These are phyloP conservation scores for Yarrowia sp. DNA, from an alignment of 805 yeast species.

Conservation along the genomic window DNA sequence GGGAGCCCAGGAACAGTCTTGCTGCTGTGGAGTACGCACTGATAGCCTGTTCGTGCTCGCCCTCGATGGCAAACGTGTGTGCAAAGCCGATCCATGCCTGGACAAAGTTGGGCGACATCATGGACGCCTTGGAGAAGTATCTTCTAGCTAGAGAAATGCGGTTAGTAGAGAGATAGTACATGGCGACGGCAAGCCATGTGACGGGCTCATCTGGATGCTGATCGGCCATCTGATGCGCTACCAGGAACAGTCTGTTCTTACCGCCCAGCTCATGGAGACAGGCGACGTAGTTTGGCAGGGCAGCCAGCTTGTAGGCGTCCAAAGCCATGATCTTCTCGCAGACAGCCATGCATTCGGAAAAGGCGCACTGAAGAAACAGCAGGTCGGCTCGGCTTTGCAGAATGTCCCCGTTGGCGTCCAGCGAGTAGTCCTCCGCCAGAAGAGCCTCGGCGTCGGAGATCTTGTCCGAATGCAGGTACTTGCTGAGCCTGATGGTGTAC, in stretches of 20 bases:
- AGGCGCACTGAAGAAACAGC: constrained; percentile 71
- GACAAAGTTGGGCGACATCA: constrained; percentile 83
- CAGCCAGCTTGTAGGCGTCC: constrained; percentile 70
- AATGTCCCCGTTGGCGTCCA: constrained; percentile 69
- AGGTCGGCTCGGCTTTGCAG: constrained; percentile 66
- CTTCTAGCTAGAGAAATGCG: constrained; percentile 80
- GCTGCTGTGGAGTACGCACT: constrained; percentile 97
- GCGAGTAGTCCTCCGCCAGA: constrained; percentile 67
- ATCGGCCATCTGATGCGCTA: constrained; percentile 84
- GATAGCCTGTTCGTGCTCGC: constrained; percentile 98
- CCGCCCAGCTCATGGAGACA: constrained; percentile 83
- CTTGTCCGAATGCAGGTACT: constrained; percentile 55
- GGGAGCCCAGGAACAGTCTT: constrained; percentile 70
- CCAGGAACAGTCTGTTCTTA: constrained; percentile 70
- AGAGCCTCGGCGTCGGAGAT: constrained; percentile 65
- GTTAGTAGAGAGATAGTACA: constrained; percentile 74
- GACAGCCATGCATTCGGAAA: constrained; percentile 66
- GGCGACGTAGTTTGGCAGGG: constrained; percentile 75
- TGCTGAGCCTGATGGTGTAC: constrained; percentile 73
- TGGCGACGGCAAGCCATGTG: constrained; percentile 91
- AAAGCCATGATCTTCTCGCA: constrained; percentile 53
- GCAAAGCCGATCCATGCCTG: constrained; percentile 99
- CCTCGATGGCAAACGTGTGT: constrained; percentile 94
- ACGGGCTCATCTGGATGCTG: constrained; percentile 74
- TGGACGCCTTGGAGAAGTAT: constrained; percentile 83